Evolutionary conservation across 495 filamentous ascomycete genomes (phyloP).

Genomic region (Letharia columbiana): DNA sequence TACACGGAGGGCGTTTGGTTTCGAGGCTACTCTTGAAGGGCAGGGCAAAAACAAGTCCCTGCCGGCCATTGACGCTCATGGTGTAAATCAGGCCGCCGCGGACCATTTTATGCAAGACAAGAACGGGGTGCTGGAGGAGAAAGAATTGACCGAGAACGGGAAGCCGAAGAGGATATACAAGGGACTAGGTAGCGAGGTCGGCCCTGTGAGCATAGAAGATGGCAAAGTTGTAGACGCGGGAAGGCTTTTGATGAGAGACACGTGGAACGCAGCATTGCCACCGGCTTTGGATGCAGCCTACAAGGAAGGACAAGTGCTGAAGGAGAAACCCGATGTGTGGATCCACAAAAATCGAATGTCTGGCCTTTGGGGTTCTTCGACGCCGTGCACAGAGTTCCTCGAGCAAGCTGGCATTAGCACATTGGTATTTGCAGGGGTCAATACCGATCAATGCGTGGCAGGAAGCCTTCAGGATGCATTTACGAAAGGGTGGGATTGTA

Average conservation of each 20-base stretch:
- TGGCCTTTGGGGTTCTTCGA: slow-evolving; percentile 41
- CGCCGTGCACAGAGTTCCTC: slow-evolving; percentile 31
- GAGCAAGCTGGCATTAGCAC: slow-evolving; percentile 39
- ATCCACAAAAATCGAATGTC: slow-evolving; percentile 52
- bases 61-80: slow-evolving; percentile 28
- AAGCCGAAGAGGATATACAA: slow-evolving; percentile 29
- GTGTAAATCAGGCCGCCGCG: slow-evolving; percentile 17
- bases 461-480: slow-evolving; percentile 47
- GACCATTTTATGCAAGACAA: slow-evolving; percentile 20
- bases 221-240: slow-evolving; percentile 37
- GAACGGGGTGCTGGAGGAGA: slow-evolving; percentile 20
- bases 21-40: slow-evolving; percentile 24
- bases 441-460: slow-evolving; percentile 53
- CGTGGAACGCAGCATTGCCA: slow-evolving; percentile 48
- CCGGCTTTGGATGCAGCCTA: slow-evolving; percentile 36
- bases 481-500: slow-evolving; percentile 46
- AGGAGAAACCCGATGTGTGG: slow-evolving; percentile 37
- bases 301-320: slow-evolving; percentile 23
- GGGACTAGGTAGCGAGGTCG: slow-evolving; percentile 41
- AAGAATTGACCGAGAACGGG: slow-evolving; percentile 20
- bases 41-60: slow-evolving; percentile 14
- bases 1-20: slow-evolving; percentile 40
- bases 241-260: slow-evolving; percentile 40
- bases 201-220: slow-evolving; percentile 32
- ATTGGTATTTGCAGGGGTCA: slow-evolving; percentile 48